These are phyloP conservation scores for Colletotrichum sojae DNA, from an alignment of 2,329 filamentous ascomycete genomes.

Conservation along the genomic window DNA sequence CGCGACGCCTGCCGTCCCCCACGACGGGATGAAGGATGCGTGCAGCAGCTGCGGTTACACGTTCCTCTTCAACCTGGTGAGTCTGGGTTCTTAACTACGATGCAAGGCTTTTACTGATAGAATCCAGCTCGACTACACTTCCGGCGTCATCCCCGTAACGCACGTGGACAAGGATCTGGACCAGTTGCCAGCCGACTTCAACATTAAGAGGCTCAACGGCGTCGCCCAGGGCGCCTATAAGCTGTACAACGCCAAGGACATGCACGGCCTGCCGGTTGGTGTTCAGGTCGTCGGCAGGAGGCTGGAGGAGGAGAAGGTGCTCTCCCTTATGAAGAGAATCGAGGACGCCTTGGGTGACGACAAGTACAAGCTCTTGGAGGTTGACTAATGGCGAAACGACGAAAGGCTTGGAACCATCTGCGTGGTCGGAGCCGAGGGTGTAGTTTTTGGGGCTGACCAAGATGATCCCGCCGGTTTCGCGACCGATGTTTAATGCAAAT, in stretches of 20 bases:
- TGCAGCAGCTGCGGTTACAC: slow-evolving; percentile 93
- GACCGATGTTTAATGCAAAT: slow-evolving; percentile 1
- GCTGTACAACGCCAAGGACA: slow-evolving; percentile 84
- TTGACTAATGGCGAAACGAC: slow-evolving; percentile 53
- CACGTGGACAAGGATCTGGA: slow-evolving; percentile 82
- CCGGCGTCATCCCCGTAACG: slow-evolving; percentile 86
- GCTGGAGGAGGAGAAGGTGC: slow-evolving; percentile 89
- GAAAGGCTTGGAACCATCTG: neutral
- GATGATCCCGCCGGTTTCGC: slow-evolving; percentile 9
- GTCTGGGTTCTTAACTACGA: slow-evolving; percentile 47
- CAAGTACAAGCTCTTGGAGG: slow-evolving; percentile 65
- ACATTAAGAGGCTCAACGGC: slow-evolving; percentile 78
- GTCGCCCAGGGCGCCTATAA: slow-evolving; percentile 88
- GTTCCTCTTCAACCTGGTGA: slow-evolving; percentile 89
- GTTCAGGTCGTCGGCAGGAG: slow-evolving; percentile 87
- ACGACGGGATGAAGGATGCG: slow-evolving; percentile 87
- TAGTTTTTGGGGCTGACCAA: neutral
- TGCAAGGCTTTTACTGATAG: slow-evolving; percentile 25
- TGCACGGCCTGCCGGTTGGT: slow-evolving; percentile 90
- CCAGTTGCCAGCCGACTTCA: slow-evolving; percentile 73
- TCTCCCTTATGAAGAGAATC: slow-evolving; percentile 83
- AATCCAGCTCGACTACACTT: slow-evolving; percentile 83
- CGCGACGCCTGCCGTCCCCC: slow-evolving; percentile 89
- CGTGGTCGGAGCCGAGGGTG: neutral
- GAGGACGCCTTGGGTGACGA: slow-evolving; percentile 79